A percentile compares a stretch with the other conserved stretches of the same genome.
phyloP scores from a whole-genome alignment of 2,329 filamentous ascomycete species.

The Hypomyces rosellus region DNA sequence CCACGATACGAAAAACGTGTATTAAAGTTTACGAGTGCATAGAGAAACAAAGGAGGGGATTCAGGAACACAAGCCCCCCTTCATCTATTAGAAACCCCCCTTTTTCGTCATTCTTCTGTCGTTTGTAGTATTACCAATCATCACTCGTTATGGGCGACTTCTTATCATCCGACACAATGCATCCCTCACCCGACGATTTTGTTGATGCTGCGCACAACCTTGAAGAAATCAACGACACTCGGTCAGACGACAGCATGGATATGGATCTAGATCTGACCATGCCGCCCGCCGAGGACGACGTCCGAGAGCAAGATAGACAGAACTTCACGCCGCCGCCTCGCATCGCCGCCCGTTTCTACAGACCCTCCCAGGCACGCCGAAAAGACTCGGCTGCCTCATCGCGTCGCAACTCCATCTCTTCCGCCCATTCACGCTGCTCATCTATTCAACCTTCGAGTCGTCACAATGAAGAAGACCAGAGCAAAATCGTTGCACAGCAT shows the following conservation, averaged over 20 bases:
- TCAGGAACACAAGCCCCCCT: not conserved
- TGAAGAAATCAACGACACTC: conserved; percentile 25
- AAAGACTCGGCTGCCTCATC: conserved; percentile 74
- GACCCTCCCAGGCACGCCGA: conserved; percentile 57
- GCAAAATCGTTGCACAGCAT: conserved; percentile 72
- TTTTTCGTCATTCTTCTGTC: not conserved
- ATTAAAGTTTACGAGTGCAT: no score
- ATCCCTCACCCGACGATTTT: conserved; percentile 35
- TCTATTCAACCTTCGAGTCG: conserved; percentile 45
- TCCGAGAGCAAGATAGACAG: conserved; percentile 27
- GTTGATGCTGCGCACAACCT: conserved; percentile 36
- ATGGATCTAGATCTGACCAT: conserved; percentile 32
- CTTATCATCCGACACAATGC: conserved; percentile 29
- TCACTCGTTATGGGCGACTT: not conserved
- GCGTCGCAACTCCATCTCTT: conserved; percentile 73
- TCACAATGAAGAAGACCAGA: conserved; percentile 53
- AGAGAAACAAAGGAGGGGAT: not conserved
- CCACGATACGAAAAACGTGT: no score
- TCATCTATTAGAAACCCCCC: not conserved
- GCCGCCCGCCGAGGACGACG: conserved; percentile 32
- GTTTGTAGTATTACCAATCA: not conserved
- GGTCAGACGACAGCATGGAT: conserved; percentile 25
- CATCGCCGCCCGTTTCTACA: conserved; percentile 73
- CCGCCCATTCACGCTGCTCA: conserved; percentile 64
- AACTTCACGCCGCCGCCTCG: conserved; percentile 62